A percentile compares a stretch with the other conserved stretches of the same genome.
Evolutionary conservation across 345 rosid genomes (phyloP).

Genomic region (Brassica incana): DNA sequence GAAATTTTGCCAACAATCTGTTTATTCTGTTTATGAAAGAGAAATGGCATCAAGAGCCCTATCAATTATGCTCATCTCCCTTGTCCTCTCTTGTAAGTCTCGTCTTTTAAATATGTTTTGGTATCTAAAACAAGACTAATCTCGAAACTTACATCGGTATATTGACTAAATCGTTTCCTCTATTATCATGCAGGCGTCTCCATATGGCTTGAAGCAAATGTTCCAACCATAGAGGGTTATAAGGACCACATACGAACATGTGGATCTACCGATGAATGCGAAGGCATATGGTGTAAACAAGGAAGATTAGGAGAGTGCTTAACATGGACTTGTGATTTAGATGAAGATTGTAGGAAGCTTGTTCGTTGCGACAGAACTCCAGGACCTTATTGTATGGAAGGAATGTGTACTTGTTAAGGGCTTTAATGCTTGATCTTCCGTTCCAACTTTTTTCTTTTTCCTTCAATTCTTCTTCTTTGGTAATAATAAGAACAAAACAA

Average conservation of each 20-base stretch:
- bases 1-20: too few species aligned
- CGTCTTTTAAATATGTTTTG: too few species aligned
- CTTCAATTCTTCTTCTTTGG: too few species aligned
- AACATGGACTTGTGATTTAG: conserved; percentile 6
- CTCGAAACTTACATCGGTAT: too few species aligned
- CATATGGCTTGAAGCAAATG: conserved; percentile 3
- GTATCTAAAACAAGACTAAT: too few species aligned
- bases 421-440: not conserved
- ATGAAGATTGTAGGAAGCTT: conserved; percentile 6
- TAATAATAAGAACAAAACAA: too few species aligned
- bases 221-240: not conserved
- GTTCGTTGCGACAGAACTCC: not conserved
- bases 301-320: not conserved
- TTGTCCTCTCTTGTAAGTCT: too few species aligned
- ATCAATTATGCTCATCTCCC: too few species aligned
- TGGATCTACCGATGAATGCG: conserved; percentile 11
- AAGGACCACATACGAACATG: not conserved
- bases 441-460: too few species aligned
- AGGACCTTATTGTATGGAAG: conserved; percentile 31
- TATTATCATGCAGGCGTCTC: not conserved
- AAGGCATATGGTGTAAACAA: conserved; percentile 18
- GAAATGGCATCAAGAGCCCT: too few species aligned
- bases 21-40: too few species aligned
- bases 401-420: conserved; percentile 17
- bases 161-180: too few species aligned